Evolutionary conservation across 2,329 filamentous ascomycete species (phyloP).

Genomic region (Rugonectria rugulosa): DNA sequence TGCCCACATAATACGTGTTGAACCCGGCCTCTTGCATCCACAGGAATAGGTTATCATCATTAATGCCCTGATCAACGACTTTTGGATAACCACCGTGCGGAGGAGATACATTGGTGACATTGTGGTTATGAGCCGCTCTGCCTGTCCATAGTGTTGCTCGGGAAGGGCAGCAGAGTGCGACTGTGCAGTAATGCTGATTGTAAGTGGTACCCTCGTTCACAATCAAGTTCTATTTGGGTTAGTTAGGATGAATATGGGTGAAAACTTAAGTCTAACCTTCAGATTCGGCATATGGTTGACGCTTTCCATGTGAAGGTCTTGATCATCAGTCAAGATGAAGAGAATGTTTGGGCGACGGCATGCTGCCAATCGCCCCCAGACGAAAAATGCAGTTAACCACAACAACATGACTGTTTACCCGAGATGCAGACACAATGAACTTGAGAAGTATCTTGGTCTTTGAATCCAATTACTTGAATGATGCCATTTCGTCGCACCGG

Average conservation of each 20-base stretch:
- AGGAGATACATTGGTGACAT: constrained; percentile 64
- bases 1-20: constrained; percentile 74
- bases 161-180: constrained; percentile 70
- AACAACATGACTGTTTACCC: too few relatives aligned
- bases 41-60: constrained; percentile 65
- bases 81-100: constrained; percentile 56
- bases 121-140: constrained; percentile 72
- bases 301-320: constrained; percentile 30
- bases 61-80: constrained; percentile 67
- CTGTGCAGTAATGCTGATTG: constrained; percentile 39
- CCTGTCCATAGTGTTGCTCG: constrained; percentile 70
- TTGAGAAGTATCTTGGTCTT: too few relatives aligned
- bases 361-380: too few relatives aligned
- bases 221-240: constrained; percentile 28
- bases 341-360: constrained; percentile 34
- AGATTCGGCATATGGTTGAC: constrained; percentile 24
- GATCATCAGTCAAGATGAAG: constrained; percentile 39
- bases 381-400: too few relatives aligned
- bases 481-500: too few relatives aligned
- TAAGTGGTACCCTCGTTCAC: constrained; percentile 35
- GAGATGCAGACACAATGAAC: too few relatives aligned
- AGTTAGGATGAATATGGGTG: not conserved
- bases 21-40: constrained; percentile 74
- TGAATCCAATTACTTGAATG: too few relatives aligned
- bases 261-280: not conserved